A percentile compares a stretch with the other conserved stretches of the same genome.
phyloP scores from a whole-genome alignment of 345 rosid genomes.

The Nasturtium officinale region DNA sequence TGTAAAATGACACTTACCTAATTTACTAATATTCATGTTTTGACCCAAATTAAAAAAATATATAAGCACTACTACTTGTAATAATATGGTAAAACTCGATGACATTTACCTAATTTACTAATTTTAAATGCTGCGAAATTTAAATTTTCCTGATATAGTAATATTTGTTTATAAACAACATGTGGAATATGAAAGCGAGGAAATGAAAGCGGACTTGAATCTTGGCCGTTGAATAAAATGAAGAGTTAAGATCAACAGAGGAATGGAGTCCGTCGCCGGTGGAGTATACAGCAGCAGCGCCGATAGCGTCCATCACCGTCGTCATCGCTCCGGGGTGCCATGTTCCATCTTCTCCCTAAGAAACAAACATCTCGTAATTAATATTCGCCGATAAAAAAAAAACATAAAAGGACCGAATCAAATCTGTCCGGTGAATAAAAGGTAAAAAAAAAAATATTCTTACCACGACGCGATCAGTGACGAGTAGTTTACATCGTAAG shows the following conservation, averaged over 20 bases:
- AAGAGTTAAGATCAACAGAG: conserved; percentile 55
- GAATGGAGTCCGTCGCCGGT: conserved; percentile 36
- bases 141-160: too few species aligned
- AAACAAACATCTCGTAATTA: neutral
- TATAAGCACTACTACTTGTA: neutral
- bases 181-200: neutral
- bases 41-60: too few species aligned
- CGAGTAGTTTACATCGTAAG: conserved; percentile 40
- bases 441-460: neutral
- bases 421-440: neutral
- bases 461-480: conserved; percentile 42
- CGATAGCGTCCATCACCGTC: conserved; percentile 55
- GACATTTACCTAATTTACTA: neutral
- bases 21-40: too few species aligned
- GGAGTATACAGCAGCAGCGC: conserved; percentile 50
- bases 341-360: conserved; percentile 42
- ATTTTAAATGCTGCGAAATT: neutral
- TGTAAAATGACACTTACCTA: too few species aligned
- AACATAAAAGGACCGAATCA: neutral
- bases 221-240: conserved; percentile 54
- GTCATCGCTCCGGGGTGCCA: conserved; percentile 65
- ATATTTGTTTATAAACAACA: too few species aligned
- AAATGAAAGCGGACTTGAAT: conserved; percentile 41
- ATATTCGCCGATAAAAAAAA: neutral
- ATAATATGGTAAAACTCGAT: neutral